Percentiles rank a stretch among this genome's conserved stretches.
These are phyloP conservation scores for Mycena capillaripes DNA, from an alignment of 768 basidiomycete species.

Conservation along the genomic window DNA sequence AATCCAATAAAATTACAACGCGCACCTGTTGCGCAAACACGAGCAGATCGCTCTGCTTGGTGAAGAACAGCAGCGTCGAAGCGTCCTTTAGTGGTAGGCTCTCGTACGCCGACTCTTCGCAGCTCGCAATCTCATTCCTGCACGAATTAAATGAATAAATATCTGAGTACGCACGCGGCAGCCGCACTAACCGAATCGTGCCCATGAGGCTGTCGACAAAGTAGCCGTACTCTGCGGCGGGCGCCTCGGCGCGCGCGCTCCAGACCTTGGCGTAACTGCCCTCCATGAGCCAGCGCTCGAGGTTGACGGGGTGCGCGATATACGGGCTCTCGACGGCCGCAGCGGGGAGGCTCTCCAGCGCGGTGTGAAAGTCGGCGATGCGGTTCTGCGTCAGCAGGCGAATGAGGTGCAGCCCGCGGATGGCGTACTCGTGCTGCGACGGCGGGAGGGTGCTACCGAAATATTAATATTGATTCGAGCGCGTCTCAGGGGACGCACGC, in stretches of 20 bases:
- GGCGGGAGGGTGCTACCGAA: slow-evolving; percentile 78
- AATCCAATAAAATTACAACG: slow-evolving; percentile 27
- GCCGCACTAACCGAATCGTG: slow-evolving; percentile 81
- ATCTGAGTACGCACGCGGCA: slow-evolving; percentile 11
- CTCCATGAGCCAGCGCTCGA: slow-evolving; percentile 99
- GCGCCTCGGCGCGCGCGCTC: slow-evolving; percentile 93
- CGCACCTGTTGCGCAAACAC: slow-evolving; percentile 85
- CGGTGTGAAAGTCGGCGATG: slow-evolving; percentile 98
- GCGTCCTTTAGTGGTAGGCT: slow-evolving; percentile 93
- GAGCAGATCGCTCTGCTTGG: slow-evolving; percentile 81
- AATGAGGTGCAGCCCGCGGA: slow-evolving; percentile 95
- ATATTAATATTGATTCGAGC: not conserved
- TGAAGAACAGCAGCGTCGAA: slow-evolving; percentile 92
- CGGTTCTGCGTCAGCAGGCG: slow-evolving; percentile 95
- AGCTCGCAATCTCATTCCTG: slow-evolving; percentile 97
- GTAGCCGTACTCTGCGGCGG: slow-evolving; percentile 94
- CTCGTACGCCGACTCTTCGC: slow-evolving; percentile 94
- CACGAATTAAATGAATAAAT: not conserved
- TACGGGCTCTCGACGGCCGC: slow-evolving; percentile 77
- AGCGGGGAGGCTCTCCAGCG: slow-evolving; percentile 90
- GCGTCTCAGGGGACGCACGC: slow-evolving; percentile 56
- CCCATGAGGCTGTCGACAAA: slow-evolving; percentile 95
- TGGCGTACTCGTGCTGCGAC: slow-evolving; percentile 89
- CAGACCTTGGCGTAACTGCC: slow-evolving; percentile 98
- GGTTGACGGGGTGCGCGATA: slow-evolving; percentile 89